These are phyloP conservation scores for Cyberlindnera galapagoensis DNA, from an alignment of 805 yeast genomes.

Conservation along the genomic window DNA sequence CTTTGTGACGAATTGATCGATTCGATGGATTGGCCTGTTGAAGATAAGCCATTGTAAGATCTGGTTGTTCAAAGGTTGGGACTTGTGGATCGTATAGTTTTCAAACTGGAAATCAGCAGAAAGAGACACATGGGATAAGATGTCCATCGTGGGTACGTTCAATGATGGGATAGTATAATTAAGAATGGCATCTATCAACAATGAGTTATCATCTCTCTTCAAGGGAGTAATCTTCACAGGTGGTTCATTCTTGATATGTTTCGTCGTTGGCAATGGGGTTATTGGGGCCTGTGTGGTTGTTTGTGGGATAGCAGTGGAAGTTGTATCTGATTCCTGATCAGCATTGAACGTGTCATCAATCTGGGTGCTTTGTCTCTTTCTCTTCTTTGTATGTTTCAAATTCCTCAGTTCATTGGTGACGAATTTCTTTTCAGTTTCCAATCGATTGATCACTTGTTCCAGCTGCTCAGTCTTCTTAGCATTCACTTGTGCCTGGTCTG, in stretches of 20 bases:
- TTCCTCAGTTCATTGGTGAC: constrained; percentile 41
- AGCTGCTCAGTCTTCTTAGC: constrained; percentile 33
- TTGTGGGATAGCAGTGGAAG: constrained; percentile 10
- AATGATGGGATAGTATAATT: constrained; percentile 33
- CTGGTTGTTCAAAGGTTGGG: constrained; percentile 28
- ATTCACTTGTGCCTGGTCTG: constrained; percentile 20
- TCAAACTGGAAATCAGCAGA: constrained; percentile 4
- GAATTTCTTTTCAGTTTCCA: constrained; percentile 53
- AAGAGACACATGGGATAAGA: constrained; percentile 26
- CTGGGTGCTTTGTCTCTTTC: constrained; percentile 10
- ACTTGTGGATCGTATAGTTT: constrained; percentile 23
- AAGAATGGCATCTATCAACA: constrained; percentile 31
- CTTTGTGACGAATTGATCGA: constrained; percentile 43
- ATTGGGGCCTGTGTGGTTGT: constrained; percentile 7
- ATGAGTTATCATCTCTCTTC: constrained; percentile 28
- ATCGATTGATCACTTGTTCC: constrained; percentile 34
- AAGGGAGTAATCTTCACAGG: constrained; percentile 10
- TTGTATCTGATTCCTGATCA: neutral
- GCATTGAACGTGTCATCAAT: constrained; percentile 3
- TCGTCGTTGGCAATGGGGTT: constrained; percentile 3
- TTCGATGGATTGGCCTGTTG: constrained; percentile 35
- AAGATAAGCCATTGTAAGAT: constrained; percentile 37
- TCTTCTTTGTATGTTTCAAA: constrained; percentile 14
- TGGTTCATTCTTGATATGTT: too few species aligned
- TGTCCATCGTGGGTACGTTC: constrained; percentile 26